phyloP scores from a whole-genome alignment of 2,329 filamentous ascomycete genomes.

The Fusarium solani-melongenae region DNA sequence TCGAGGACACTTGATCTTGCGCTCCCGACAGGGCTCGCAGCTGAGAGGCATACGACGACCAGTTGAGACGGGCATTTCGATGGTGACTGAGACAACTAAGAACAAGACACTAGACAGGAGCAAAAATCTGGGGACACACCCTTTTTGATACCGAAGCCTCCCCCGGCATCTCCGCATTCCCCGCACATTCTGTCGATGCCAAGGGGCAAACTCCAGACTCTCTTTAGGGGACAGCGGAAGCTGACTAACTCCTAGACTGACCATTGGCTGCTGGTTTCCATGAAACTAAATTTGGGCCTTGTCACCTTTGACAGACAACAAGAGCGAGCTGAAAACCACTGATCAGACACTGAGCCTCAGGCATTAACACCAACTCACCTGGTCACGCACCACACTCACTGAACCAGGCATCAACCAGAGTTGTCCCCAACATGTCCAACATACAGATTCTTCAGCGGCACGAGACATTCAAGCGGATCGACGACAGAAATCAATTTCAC shows the following conservation, averaged over 20 bases:
- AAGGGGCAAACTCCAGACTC: neutral
- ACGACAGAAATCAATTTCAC: no score
- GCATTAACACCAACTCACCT: no score
- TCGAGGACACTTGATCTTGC: slow-evolving; percentile 31
- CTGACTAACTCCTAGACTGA: neutral
- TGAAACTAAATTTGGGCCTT: no score
- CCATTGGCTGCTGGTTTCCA: no score
- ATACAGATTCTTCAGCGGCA: no score
- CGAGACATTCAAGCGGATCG: no score
- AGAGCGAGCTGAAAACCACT: no score
- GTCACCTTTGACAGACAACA: no score
- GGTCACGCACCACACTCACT: no score
- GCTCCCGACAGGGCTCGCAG: slow-evolving; percentile 22
- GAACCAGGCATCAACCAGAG: no score
- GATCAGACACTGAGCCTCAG: no score
- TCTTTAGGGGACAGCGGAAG: neutral
- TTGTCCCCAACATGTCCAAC: no score
- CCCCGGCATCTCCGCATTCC: neutral
- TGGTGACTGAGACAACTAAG: neutral
- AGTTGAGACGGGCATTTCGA: slow-evolving; percentile 4
- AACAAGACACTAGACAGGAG: neutral
- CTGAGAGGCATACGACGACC: slow-evolving; percentile 26
- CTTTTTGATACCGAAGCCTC: neutral
- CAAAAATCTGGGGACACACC: neutral
- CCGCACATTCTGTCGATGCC: neutral